Percentiles rank a stretch among this genome's conserved stretches.
Conservation (phyloP, 805 yeast species). For the Starmerella scarabaei region DNA sequence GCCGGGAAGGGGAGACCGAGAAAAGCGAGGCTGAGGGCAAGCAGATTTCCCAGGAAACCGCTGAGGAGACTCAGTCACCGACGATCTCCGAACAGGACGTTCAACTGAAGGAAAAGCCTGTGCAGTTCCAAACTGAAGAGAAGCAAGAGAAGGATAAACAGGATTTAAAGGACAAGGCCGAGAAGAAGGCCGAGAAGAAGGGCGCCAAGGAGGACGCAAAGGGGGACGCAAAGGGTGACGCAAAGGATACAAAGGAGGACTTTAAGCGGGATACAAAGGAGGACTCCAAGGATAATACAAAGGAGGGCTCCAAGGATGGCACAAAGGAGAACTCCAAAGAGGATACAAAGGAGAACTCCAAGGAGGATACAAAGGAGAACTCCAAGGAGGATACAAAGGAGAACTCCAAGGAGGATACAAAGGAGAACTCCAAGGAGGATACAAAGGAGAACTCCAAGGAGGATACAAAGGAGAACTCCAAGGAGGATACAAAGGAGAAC, state of each 20-base stretch:
- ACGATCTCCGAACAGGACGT: no score
- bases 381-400: not conserved
- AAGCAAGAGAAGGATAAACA: not conserved
- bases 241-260: no score
- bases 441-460: constrained; percentile 1
- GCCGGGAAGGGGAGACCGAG: not conserved
- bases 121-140: no score
- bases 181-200: no score
- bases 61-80: no score
- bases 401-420: not conserved
- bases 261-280: not conserved
- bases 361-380: not conserved
- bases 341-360: not conserved
- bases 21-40: constrained; percentile 6
- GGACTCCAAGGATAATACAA: not conserved
- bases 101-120: no score
- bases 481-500: constrained; percentile 13
- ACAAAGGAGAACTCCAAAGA: not conserved
- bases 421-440: constrained; percentile 3
- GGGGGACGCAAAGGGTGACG: no score
- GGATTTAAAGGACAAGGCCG: not conserved
- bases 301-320: not conserved
- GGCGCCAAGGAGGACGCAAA: no score
- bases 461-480: constrained; percentile 3
- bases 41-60: no score